phyloP scores from a whole-genome alignment of 2,329 filamentous ascomycete genomes.

The Cladobotryum protrusum region DNA sequence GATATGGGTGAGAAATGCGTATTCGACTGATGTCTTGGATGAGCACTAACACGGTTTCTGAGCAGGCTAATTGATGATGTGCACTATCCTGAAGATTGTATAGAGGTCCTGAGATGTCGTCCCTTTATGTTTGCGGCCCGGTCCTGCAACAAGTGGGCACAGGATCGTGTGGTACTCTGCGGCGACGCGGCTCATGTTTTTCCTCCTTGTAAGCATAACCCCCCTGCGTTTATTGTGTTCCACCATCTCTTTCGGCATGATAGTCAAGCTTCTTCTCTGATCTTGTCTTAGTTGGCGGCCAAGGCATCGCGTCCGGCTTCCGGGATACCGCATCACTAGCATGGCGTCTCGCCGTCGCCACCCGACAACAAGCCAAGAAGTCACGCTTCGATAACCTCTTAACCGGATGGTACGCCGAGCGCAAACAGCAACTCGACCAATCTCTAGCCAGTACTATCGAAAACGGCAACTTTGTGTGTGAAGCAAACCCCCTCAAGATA shows the following conservation, averaged over 20 bases:
- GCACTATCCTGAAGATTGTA: constrained; percentile 31
- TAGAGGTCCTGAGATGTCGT: constrained; percentile 37
- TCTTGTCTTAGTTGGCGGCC: constrained; percentile 22
- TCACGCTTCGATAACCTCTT: constrained; percentile 5
- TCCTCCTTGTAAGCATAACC: constrained; percentile 27
- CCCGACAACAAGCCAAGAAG: not conserved
- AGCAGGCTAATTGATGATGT: not conserved
- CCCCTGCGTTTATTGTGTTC: too few species aligned
- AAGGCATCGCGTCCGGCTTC: constrained; percentile 31
- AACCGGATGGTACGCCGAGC: constrained; percentile 13
- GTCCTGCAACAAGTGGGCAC: constrained; percentile 41
- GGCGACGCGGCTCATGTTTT: constrained; percentile 48
- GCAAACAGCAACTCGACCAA: constrained; percentile 16
- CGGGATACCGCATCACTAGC: constrained; percentile 28
- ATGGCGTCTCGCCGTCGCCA: constrained; percentile 24
- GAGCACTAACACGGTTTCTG: too few species aligned
- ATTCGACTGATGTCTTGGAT: too few species aligned
- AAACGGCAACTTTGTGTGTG: constrained; percentile 11
- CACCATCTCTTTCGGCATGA: too few species aligned
- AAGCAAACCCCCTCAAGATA: constrained; percentile 7
- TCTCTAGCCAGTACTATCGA: constrained; percentile 12
- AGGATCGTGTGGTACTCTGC: constrained; percentile 34
- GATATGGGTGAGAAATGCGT: constrained; percentile 10
- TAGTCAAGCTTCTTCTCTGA: too few species aligned
- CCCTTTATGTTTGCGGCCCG: constrained; percentile 37